Base-by-base conservation (phyloP, 148 eudicot genomes). In the Chenopodium berlandieri region DNA sequence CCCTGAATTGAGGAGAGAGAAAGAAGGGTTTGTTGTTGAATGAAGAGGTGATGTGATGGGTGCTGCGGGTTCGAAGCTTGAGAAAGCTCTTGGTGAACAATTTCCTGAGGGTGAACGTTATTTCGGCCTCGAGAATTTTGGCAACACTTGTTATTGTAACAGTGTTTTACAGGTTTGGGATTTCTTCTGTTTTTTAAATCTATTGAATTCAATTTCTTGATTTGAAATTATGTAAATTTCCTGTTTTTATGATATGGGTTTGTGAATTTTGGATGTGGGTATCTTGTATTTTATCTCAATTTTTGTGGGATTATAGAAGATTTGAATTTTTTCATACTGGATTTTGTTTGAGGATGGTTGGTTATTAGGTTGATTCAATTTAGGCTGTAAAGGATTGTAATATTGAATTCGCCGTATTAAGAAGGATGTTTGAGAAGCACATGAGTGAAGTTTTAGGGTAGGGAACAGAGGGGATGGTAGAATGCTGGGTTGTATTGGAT, bases 31-130 rank as follows among this genome's bases (percentile, higher is more conserved):
- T 30, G 58, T 71, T 31, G 27, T 50, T 83, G 85, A 85, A 86
- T 81, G 87, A 88, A 81, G 88, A 77, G 90, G 90, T 87, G 75
- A 93, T 94, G 98, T 87, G 75, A 93, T 94, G 98, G 98, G 95
- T 71, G 91, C 90, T 7, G 84, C 94, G 60, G 97, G 97, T 72
- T 94, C 97, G 58, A 92, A 92, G 86, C 92, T 94, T 44, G 97
- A 94, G 89, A 94, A 94, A 83, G 95, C 95, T 80, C 90, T 94
- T 4, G 97, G 97, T 48, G 97, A 94, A 81, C 97, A 94, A 71
- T 94, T 94, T 68, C 97, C 97, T 8, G 97, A 94, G 87, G 95
- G 95, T 78, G 97, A 94, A 72, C 90, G 94, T 11, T 94, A 92
- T 78, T 93, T 93, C 62, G 97, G 97, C 22, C 88, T 93, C 80